Evolutionary conservation across 768 basidiomycete species (phyloP), one percentile per base, ranked within the genome.

Genomic region (Ramaria sp.): DNA sequence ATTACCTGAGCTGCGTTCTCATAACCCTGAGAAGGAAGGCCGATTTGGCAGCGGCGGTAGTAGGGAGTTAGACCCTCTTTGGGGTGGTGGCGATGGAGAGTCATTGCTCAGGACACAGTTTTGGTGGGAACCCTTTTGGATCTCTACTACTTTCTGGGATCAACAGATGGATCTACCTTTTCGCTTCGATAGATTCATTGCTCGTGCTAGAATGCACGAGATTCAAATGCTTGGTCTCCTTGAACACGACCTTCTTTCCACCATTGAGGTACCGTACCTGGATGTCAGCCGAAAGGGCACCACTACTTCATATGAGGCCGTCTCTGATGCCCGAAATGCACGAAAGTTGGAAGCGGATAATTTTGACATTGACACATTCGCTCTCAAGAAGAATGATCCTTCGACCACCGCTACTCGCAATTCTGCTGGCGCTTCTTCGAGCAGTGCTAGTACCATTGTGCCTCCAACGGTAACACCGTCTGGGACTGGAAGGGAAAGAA

Each of bases 131-230:
- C 89, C 89, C 3, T 91, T 91, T 60, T 91, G 88, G 83, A 74
- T 88, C 48, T 82, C 78, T 1, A 77, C 86, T 2, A 82, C 81
- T 10, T 90, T 88, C 66, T 91, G 89, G 89, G 89, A 92, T 62
- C 81, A 75, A 57, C 88, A 90, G 61, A 82, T 88, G 78, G 85
- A 92, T 70, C 64, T 89, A 42, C 90, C 90, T 0, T 83, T 92
- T 61, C 74, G 89, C 48, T 69, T 37, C 16, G 38, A 60, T 60
- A 93, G 95, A 57, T 98, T 97, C 64, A 74, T 97, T 24, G 85
- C 91, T 5, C 81, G 95, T 28, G 92, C 88, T n/a, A 89, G 90
- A 70, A 95, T 96, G 91, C 89, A 92, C 62, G 89, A 94, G 64
- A 91, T 96, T 37, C 88, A 96, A 63, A 94, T 90, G 88, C 77